Percentiles rank a stretch among this genome's conserved stretches.
phyloP scores from a whole-genome alignment of 106 monocot genomes.

The Dioscorea dumetorum region DNA sequence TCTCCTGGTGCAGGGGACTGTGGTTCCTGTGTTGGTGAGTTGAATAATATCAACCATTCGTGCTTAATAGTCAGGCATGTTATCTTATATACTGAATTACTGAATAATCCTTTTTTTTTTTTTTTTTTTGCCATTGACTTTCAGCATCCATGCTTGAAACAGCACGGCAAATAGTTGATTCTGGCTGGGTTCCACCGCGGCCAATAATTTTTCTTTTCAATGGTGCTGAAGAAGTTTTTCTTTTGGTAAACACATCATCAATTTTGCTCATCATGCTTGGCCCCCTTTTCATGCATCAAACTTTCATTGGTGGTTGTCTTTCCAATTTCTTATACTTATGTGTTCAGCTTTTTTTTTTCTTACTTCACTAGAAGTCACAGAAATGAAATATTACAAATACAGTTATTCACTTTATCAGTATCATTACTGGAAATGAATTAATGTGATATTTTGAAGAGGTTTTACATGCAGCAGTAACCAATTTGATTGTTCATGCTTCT shows the following conservation, averaged over 20 bases:
- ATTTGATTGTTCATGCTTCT: too few relatives aligned
- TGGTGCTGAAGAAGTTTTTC: slow-evolving; percentile 97
- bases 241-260: slow-evolving; percentile 52
- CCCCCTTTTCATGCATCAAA: neutral
- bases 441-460: too few relatives aligned
- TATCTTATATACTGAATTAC: too few relatives aligned
- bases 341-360: neutral
- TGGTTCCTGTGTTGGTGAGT: slow-evolving; percentile 99
- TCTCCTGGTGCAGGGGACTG: slow-evolving; percentile 97
- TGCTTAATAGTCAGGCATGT: neutral
- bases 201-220: slow-evolving; percentile 97
- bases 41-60: neutral
- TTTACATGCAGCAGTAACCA: too few relatives aligned
- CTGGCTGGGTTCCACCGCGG: slow-evolving; percentile 90
- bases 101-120: too few relatives aligned
- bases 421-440: too few relatives aligned
- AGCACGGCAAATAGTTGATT: slow-evolving; percentile 82
- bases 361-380: too few relatives aligned
- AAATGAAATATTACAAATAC: too few relatives aligned
- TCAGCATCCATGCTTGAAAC: slow-evolving; percentile 98
- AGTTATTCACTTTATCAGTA: too few relatives aligned
- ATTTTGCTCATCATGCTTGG: neutral
- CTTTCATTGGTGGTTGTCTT: neutral
- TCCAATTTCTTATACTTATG: neutral
- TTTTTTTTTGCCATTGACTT: slow-evolving; percentile 7